Evolutionary conservation across 192 early-diverging fungal species (phyloP), one percentile per base, ranked within the genome.

Genomic region (Ambispora gerdemannii): DNA sequence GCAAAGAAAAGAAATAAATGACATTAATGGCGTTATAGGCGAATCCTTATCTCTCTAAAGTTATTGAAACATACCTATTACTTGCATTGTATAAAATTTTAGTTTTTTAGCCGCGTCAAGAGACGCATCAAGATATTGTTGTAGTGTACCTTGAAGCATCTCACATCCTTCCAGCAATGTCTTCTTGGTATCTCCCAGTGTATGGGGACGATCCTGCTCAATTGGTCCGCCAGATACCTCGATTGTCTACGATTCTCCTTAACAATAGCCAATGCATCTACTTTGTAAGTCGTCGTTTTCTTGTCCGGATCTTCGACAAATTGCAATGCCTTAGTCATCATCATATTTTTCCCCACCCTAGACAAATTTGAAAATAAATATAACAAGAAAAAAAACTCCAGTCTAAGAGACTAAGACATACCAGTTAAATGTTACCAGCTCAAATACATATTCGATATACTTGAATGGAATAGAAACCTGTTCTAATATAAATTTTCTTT

Each of bases 1-100:
- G 31, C 10, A 63, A 63, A 63, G 22, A n/a, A n/a, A n/a, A n/a
- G n/a, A 63, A 63, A 63, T 63, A 63, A 36, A 63, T 1, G 4
- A 8, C 11, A 59, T 25, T 59, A 59, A 25, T 32, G 17, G 6
- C 31, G 19, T 30, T 4, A 35, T 63, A 63, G 36, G n/a, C 31
- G 31, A 56, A 58, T 58, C 55, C 24, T 63, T 63, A 38, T 36
- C 32, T 2, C 20, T 63, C 32, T 19, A 35, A 35, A 22, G 61
- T 35, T 63, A 36, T 33, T 63, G 34, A 38, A 63, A 63, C 0
- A 36, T 63, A 63, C 61, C 61, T n/a, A 63, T 63, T 36, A 63
- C 19, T 63, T 63, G 61, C 36, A 63, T 63, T 63, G 61, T 63
- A 38, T 63, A 63, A 63, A 63, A 38, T 38, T n/a, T 63, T 25